Evolutionary conservation across 805 yeast species (phyloP).

Genomic region (Myxozyma neglecta): DNA sequence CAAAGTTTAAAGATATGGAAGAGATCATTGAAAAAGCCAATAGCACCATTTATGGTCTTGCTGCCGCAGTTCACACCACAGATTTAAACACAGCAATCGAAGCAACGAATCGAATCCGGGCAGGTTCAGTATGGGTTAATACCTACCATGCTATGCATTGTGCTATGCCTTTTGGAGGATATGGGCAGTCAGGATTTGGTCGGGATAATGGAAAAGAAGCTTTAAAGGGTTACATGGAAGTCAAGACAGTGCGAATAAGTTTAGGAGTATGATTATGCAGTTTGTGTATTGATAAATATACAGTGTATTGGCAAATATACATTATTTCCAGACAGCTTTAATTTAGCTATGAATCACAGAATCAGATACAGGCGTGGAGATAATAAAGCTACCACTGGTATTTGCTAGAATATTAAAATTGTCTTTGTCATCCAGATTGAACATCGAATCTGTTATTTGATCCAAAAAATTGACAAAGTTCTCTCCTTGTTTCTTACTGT

Average conservation of each 20-base stretch:
- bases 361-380: background rate
- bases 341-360: background rate
- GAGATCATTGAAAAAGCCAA: conserved; percentile 79
- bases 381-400: background rate
- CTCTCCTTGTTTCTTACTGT: background rate
- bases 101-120: conserved; percentile 69
- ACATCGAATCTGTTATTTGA: background rate
- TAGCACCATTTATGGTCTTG: conserved; percentile 79
- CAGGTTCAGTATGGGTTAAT: conserved; percentile 92
- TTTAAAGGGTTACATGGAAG: conserved; percentile 66
- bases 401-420: background rate
- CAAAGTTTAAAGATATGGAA: conserved; percentile 78
- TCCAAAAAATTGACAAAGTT: background rate
- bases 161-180: conserved; percentile 78
- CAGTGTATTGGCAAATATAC: background rate
- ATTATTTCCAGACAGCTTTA: background rate
- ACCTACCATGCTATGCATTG: conserved; percentile 73
- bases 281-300: background rate
- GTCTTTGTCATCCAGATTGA: background rate
- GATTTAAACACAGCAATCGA: conserved; percentile 72
- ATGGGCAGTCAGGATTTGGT: conserved; percentile 75
- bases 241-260: conserved; percentile 75
- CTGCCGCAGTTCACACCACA: conserved; percentile 84
- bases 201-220: conserved; percentile 79
- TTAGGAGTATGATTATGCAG: conserved; percentile 35